Percentiles rank a stretch among this genome's conserved stretches.
These are phyloP conservation scores for Lipomyces starkeyi DNA, from an alignment of 805 yeast genomes.

Conservation along the genomic window DNA sequence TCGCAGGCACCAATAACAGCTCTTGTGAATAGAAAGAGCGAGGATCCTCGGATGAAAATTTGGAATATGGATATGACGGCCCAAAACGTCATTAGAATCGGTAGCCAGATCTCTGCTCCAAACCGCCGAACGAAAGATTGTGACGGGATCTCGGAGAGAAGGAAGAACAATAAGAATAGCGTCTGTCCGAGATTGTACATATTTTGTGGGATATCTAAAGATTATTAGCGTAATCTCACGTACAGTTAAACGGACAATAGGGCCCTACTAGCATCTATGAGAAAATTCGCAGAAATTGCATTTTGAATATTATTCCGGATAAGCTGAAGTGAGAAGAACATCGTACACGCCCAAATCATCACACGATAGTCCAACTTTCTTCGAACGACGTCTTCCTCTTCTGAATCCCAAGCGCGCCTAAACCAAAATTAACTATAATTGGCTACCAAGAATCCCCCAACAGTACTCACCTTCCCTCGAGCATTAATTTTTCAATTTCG, in stretches of 20 bases:
- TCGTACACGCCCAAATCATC: constrained; percentile 58
- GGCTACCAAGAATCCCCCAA: neutral
- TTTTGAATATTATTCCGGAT: constrained; percentile 62
- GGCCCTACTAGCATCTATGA: constrained; percentile 56
- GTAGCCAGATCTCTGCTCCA: constrained; percentile 69
- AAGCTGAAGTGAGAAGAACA: constrained; percentile 62
- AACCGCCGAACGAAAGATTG: constrained; percentile 58
- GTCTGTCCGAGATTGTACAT: constrained; percentile 65
- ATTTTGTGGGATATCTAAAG: constrained; percentile 39
- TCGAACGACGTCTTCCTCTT: constrained; percentile 56
- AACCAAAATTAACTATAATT: neutral
- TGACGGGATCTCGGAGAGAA: constrained; percentile 51
- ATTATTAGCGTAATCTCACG: neutral
- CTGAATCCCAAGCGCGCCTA: constrained; percentile 52
- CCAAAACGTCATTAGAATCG: constrained; percentile 60
- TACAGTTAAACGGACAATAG: constrained; percentile 42
- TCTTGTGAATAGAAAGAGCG: constrained; percentile 53
- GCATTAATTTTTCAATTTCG: neutral
- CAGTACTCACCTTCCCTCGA: neutral
- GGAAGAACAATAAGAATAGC: constrained; percentile 55
- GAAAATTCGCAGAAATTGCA: constrained; percentile 60
- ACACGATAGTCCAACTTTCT: constrained; percentile 61
- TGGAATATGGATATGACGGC: constrained; percentile 61
- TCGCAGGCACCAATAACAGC: constrained; percentile 62
- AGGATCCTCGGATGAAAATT: constrained; percentile 49